Evolutionary conservation across 305 asterid species (phyloP), one percentile per base, ranked within the genome.

Genomic region (Fraxinus xanthoxyloides): DNA sequence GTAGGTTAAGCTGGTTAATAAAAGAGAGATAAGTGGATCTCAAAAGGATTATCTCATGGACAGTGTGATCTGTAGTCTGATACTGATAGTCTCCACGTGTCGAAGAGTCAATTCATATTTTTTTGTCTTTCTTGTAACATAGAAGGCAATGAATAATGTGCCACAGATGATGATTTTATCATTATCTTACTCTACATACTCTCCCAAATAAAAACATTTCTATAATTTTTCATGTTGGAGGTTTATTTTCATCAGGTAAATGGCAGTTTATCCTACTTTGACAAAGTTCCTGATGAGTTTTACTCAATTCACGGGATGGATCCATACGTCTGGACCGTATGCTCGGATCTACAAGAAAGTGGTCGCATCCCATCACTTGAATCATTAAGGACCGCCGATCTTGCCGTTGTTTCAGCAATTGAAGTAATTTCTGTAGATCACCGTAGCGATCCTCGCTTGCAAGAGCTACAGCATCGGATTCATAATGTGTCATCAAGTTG

Each of bases 281-380:
- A 95, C 89, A 89, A 88, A 85, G 84, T 95, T 72, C 96, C 92
- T 13, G 94, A 95, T 84, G 99, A 98, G 75, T 97, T 97, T 89
- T 95, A 90, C 88, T 82, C 89, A 77, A 93, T 97, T 77, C 93
- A 90, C 80, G 98, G 99, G 90, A 90, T 97, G 97, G 97, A 97
- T 90, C 97, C 99, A 36, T 97, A 95, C 86, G 92, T 97, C 56
- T 97, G 99, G 99, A 86, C 89, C 59, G 77, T 97, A 85, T 97
- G 98, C 90, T 90, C 92, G 12, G 97, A 93, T 87, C 87, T 88
- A 83, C 95, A 90, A 86, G 99, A 97, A 87, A 92, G 90, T 88
- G 95, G 98, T 28, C 92, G 93, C 30, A 89, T 97, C 79, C 98
- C 99, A 76, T 89, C 98, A 46, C 90, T 97, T 89, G 97, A 95